Evolutionary conservation across 2,329 filamentous ascomycete species (phyloP).

Genomic region (Cadophora malorum): DNA sequence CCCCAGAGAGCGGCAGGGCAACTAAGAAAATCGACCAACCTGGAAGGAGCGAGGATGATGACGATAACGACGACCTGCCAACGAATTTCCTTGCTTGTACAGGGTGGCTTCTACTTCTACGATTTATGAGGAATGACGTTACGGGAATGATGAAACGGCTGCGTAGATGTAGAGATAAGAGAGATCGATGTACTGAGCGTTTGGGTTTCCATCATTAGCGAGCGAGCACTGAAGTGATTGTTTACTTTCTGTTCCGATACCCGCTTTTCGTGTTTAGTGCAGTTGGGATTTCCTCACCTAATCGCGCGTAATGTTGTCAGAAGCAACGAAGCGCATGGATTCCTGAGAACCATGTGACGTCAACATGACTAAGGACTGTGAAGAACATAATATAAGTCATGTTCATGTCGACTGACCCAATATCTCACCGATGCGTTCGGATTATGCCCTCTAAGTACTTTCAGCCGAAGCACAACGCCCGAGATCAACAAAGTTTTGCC

Average conservation of each 20-base stretch:
- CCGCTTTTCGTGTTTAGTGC: too few species aligned
- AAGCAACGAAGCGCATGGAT: not conserved
- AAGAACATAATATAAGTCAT: too few species aligned
- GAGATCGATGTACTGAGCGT: not conserved
- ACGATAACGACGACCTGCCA: not conserved
- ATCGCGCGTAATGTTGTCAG: too few species aligned
- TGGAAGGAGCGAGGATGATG: too few species aligned
- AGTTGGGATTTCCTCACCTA: too few species aligned
- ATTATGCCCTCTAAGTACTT: too few species aligned
- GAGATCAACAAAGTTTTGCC: too few species aligned
- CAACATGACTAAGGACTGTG: not conserved
- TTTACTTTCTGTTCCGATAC: not conserved
- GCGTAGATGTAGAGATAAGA: conserved; percentile 17
- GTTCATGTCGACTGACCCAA: too few species aligned
- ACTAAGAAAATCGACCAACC: not conserved
- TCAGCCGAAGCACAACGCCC: too few species aligned
- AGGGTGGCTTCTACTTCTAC: not conserved
- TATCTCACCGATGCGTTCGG: too few species aligned
- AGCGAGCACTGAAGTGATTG: not conserved
- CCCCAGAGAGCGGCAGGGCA: not conserved
- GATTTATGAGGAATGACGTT: conserved; percentile 13
- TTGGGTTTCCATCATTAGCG: conserved; percentile 1
- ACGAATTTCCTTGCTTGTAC: conserved; percentile 13
- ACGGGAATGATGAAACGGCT: conserved; percentile 18
- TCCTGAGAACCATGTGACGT: not conserved